These are phyloP conservation scores for Monilinia fructicola DNA, from an alignment of 2,329 filamentous ascomycete genomes.

Conservation along the genomic window DNA sequence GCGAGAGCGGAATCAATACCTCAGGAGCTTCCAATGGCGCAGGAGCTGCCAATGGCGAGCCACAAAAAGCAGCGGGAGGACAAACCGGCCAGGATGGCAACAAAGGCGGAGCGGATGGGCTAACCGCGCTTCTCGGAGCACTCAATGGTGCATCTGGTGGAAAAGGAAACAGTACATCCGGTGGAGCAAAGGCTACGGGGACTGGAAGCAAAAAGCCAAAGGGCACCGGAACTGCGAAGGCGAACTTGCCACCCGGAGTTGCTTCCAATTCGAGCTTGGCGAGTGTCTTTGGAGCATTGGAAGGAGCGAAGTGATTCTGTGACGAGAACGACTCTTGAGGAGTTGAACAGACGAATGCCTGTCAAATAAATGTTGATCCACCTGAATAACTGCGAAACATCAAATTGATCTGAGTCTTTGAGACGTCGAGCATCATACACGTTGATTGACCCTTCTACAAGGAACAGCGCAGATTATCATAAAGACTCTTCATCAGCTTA, in stretches of 20 bases:
- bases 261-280: slow-evolving; percentile 16
- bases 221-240: neutral
- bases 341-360: no score
- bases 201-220: neutral
- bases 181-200: slow-evolving; percentile 12
- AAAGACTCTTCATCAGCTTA: no score
- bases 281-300: slow-evolving; percentile 18
- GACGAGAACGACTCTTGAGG: neutral
- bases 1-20: slow-evolving; percentile 13
- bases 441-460: no score
- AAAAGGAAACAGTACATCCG: slow-evolving; percentile 8
- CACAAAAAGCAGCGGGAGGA: slow-evolving; percentile 1
- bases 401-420: no score
- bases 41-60: neutral
- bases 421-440: neutral
- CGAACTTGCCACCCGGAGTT: slow-evolving; percentile 17
- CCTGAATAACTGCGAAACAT: no score
- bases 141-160: slow-evolving; percentile 3
- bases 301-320: slow-evolving; percentile 1
- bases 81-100: slow-evolving; percentile 4
- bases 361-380: no score
- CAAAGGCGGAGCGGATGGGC: slow-evolving; percentile 3
- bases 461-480: no score
- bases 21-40: neutral
- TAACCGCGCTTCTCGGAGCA: slow-evolving; percentile 9